Evolutionary conservation across 176 grass and related monocot species (phyloP).

Genomic region (Elaeis guineensis): DNA sequence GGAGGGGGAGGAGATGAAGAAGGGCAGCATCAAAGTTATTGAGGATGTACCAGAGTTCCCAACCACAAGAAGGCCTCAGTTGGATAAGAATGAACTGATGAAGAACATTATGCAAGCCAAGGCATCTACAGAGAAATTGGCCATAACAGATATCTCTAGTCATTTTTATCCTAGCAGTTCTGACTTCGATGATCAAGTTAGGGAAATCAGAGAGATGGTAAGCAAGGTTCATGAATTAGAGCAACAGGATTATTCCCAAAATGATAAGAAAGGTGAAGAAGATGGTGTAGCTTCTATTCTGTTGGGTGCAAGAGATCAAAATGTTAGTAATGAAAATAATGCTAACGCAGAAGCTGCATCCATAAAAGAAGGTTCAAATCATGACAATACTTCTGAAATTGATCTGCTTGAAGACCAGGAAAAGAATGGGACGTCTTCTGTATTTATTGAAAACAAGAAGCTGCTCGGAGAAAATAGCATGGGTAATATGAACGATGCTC

Average conservation of each 20-base stretch:
- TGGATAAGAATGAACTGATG: constrained; percentile 20
- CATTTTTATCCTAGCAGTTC: not conserved
- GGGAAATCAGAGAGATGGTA: constrained; percentile 30
- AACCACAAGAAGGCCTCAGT: constrained; percentile 7
- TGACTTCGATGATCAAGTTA: constrained; percentile 20
- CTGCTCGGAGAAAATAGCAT: not conserved
- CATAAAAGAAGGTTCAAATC: not conserved
- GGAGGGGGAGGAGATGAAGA: constrained; percentile 21
- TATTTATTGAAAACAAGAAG: not conserved
- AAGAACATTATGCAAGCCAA: constrained; percentile 13
- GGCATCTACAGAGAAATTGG: constrained; percentile 6
- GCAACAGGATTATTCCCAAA: not conserved
- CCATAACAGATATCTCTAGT: not conserved
- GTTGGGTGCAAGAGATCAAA: not conserved
- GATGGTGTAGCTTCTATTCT: not conserved
- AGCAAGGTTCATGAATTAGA: constrained; percentile 25
- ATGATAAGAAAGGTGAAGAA: constrained; percentile 11
- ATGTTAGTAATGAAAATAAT: not conserved
- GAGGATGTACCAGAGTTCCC: constrained; percentile 5
- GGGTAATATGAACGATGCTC: not conserved
- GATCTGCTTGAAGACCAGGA: not conserved
- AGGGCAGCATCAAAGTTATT: constrained; percentile 20
- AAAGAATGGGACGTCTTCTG: not conserved
- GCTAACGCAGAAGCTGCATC: not conserved
- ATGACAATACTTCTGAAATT: constrained; percentile 1